A percentile compares a stretch with the other conserved stretches of the same genome.
Conservation (phyloP, 2,329 filamentous ascomycete species). For the Colletotrichum paranaense region DNA sequence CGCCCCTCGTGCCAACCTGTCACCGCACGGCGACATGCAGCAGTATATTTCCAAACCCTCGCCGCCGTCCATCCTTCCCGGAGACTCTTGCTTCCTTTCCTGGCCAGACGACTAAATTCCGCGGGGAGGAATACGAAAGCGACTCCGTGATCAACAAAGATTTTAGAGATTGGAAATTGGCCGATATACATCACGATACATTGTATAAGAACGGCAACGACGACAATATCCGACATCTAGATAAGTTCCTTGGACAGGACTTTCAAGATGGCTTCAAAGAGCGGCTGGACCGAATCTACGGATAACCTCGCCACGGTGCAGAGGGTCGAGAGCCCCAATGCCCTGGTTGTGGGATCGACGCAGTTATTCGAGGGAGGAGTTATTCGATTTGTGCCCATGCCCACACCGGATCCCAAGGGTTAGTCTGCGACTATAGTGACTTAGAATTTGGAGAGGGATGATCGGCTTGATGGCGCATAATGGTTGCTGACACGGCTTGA, state of each 20-base stretch:
- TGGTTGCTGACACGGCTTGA: slow-evolving; percentile 4
- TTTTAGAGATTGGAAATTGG: background rate
- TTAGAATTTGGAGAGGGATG: background rate
- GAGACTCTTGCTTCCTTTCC: background rate
- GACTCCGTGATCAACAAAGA: slow-evolving; percentile 2
- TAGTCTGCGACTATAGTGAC: background rate
- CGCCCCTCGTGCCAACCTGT: slow-evolving; percentile 28
- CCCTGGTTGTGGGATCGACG: slow-evolving; percentile 40
- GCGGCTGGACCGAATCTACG: slow-evolving; percentile 38
- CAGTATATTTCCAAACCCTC: slow-evolving; percentile 30
- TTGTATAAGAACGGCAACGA: background rate
- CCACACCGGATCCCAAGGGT: slow-evolving; percentile 46
- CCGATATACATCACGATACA: background rate
- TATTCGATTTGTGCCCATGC: slow-evolving; percentile 42
- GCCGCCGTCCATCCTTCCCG: background rate
- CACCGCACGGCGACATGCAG: slow-evolving; percentile 21
- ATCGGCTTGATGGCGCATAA: background rate
- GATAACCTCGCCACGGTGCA: slow-evolving; percentile 36
- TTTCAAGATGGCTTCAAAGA: slow-evolving; percentile 33
- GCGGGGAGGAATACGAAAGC: slow-evolving; percentile 31
- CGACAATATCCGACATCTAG: slow-evolving; percentile 1
- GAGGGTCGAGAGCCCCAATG: slow-evolving; percentile 37
- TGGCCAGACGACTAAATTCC: slow-evolving; percentile 20
- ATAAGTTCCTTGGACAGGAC: slow-evolving; percentile 4
- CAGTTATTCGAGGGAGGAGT: slow-evolving; percentile 38